phyloP scores from a whole-genome alignment of 306 rosid genomes.

The Clitoria ternatea region DNA sequence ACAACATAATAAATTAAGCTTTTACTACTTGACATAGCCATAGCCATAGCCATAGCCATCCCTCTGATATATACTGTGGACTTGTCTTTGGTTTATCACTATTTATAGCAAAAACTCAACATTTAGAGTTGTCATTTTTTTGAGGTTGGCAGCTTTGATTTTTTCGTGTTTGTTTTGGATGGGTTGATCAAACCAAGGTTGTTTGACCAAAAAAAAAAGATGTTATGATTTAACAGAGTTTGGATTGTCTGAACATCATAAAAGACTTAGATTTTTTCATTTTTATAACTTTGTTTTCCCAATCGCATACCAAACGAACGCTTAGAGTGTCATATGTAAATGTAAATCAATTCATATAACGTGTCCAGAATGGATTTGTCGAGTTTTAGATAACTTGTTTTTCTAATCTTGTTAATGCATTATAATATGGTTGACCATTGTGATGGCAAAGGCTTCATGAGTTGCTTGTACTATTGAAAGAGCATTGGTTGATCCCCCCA shows the following conservation, averaged over 20 bases:
- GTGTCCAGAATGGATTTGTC: neutral
- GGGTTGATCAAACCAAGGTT: too few relatives aligned
- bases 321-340: constrained; percentile 4
- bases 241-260: too few relatives aligned
- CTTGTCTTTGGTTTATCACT: neutral
- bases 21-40: constrained; percentile 35
- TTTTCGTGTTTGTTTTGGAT: too few relatives aligned
- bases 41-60: constrained; percentile 44
- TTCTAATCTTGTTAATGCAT: neutral
- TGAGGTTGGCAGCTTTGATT: neutral
- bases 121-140: constrained; percentile 26
- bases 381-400: neutral
- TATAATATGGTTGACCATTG: constrained; percentile 16
- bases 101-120: constrained; percentile 23
- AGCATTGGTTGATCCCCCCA: neutral
- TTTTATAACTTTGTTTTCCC: too few relatives aligned
- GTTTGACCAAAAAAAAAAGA: too few relatives aligned
- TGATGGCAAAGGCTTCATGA: constrained; percentile 12
- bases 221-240: too few relatives aligned
- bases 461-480: neutral
- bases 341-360: neutral
- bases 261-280: too few relatives aligned
- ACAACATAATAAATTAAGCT: constrained; percentile 14
- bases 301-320: too few relatives aligned
- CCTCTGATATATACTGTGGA: neutral